Base-by-base conservation (phyloP, 1,284 basidiomycete genomes). In the Ganoderma lingzhi region DNA sequence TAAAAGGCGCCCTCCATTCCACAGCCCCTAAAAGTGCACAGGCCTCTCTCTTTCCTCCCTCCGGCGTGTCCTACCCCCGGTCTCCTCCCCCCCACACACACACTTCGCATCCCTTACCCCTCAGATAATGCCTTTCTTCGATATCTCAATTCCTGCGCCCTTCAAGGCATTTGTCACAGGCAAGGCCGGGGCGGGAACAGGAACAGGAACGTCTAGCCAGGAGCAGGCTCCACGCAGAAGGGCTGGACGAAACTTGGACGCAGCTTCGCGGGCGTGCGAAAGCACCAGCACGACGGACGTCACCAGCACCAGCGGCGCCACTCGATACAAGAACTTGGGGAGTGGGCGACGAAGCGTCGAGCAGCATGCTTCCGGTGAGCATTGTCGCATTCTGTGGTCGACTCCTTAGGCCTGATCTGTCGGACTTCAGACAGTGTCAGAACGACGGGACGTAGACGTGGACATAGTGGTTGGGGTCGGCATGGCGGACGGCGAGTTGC, bases 81-180 rank as follows among this genome's bases (percentile, higher is more conserved):
- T 42, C 35, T 41, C 23, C 3, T 39, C n/a, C 15, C 59, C 23
- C 39, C 14, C 12, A 44, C 15, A 39, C 35, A 35, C 12, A 44
- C 15, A 39, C 35, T 19, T 35, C 56, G 12, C 15, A 19, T 59
- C 35, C 56, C 30, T 55, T 35, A 56, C 3, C 48, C 56, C 3
- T 39, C 37, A 19, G 19, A 59, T 35, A 59, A 61, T 61, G 59
- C 59, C 37, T 28, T 61, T 61, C 59, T 42, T 61, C 59, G 41
- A 61, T 30, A 61, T 59, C 8, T 32, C 39, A 30, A 28, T 61
- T 23, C 12, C 41, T 41, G 39, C 59, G 15, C 59, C 59, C 23
- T 42, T 42, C 59, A 61, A 41, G 59, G 37, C 37, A 12, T 61
- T 61, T 12, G 23, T 41, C 37, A 10, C 41, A 28, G 23, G 39